phyloP scores from a whole-genome alignment of 2,329 filamentous ascomycete species.

The Exophiala viscosa region DNA sequence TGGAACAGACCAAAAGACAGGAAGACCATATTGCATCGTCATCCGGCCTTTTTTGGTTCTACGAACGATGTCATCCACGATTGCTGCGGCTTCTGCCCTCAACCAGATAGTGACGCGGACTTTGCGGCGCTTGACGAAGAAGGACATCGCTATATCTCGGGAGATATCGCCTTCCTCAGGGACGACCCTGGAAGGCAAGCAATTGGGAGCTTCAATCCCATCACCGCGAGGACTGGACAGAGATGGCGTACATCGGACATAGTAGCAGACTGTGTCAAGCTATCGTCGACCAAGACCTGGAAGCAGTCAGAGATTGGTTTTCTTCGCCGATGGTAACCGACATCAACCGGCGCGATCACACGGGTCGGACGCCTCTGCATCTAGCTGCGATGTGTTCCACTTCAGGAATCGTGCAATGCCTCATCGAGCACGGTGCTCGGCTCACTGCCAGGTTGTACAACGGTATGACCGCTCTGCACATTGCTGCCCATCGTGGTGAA shows the following conservation, averaged over 20 bases:
- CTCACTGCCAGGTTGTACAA: constrained; percentile 72
- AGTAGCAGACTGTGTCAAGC: constrained; percentile 74
- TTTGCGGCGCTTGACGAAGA: constrained; percentile 68
- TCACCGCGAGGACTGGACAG: constrained; percentile 80
- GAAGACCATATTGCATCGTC: constrained; percentile 73
- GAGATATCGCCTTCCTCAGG: constrained; percentile 68
- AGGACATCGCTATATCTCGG: constrained; percentile 70
- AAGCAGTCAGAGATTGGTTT: constrained; percentile 67
- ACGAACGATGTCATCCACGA: constrained; percentile 71
- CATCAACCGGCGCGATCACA: constrained; percentile 71
- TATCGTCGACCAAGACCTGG: constrained; percentile 70
- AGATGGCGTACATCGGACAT: constrained; percentile 84
- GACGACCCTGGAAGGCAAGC: constrained; percentile 77
- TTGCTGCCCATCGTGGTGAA: constrained; percentile 69
- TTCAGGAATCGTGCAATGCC: constrained; percentile 63
- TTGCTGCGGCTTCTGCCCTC: constrained; percentile 76
- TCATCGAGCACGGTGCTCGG: constrained; percentile 69
- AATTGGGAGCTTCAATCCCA: constrained; percentile 71
- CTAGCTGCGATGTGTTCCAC: constrained; percentile 68
- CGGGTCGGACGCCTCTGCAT: constrained; percentile 73
- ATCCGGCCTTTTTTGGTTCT: constrained; percentile 79
- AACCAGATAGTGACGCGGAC: constrained; percentile 66
- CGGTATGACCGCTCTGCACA: constrained; percentile 76
- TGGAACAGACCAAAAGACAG: constrained; percentile 77
- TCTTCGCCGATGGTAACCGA: constrained; percentile 62